Base-by-base conservation (phyloP, 305 asterid species). In the Andrographis paniculata region DNA sequence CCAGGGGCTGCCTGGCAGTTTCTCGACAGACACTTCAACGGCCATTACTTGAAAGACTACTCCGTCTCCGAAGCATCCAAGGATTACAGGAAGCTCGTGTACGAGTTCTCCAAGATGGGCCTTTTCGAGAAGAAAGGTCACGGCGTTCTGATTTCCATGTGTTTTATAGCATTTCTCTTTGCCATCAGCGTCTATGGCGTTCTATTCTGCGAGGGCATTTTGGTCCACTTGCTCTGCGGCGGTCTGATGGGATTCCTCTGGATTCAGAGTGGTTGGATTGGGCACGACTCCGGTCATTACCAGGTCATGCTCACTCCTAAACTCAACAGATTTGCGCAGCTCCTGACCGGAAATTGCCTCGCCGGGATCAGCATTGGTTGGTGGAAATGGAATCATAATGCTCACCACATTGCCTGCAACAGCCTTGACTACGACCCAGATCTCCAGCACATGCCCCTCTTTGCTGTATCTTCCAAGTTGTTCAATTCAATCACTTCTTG, bases 201-300 rank as follows among this genome's bases (percentile, higher is more conserved):
- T 40, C 52, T 85, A 45, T 80, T 15, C 61, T 59, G 73, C 54
- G 55, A 73, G 9, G 76, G 91, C 19, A 16, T 41, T 0, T 43
- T 52, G 55, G 59, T 68, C 14, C 98, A 89, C 53, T 53, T 84
- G 42, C 17, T 82, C 11, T 74, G 75, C 48, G 98, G 82, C 45
- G 74, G 71, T 9, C 5, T 77, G 21, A 76, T 85, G 85, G 98
- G 98, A 20, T 51, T 72, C 13, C 49, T 80, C 0, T 89, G 98
- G 98, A 78, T 85, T 42, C 94, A 85, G 65, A 80, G 94, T 52
- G 98, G 98, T 9, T 89, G 95, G 98, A 20, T 89, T 14, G 98
- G 94, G 13, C 98, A 89, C 42, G 98, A 89, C 64, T 82, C 95
- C 0, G 95, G 94, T 17, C 98, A 89, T 54, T 80, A 89, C 38